Conservation (phyloP, 306 rosid genomes). For the Medicago arabica region DNA sequence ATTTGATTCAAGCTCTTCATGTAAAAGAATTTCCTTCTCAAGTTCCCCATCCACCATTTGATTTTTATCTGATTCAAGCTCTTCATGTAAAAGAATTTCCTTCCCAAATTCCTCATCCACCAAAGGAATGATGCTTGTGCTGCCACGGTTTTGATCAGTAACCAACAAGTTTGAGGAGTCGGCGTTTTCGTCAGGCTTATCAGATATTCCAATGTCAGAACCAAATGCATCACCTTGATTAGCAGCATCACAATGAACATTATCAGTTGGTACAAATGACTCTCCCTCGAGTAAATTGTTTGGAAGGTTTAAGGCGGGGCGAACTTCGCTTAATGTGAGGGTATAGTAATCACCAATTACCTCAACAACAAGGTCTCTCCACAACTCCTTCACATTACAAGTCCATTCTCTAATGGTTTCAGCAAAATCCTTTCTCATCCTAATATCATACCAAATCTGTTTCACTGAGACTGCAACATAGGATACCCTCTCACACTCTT, state of each 20-base stretch:
- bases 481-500: conserved; percentile 56
- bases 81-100: conserved; percentile 36
- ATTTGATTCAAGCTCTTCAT: conserved; percentile 21
- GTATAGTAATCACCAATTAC: conserved; percentile 56
- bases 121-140: conserved; percentile 1
- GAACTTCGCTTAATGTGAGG: conserved; percentile 51
- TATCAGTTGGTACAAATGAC: conserved; percentile 38
- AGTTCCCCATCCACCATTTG: conserved; percentile 20
- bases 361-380: conserved; percentile 65
- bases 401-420: conserved; percentile 72
- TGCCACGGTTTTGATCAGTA: conserved; percentile 27
- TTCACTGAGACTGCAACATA: conserved; percentile 62
- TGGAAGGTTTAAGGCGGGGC: conserved; percentile 43
- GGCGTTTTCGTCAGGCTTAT: conserved; percentile 24
- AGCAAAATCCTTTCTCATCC: conserved; percentile 52
- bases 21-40: conserved; percentile 37
- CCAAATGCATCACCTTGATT: conserved; percentile 12
- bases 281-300: conserved; percentile 43
- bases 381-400: conserved; percentile 57
- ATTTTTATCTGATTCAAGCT: neutral
- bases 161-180: conserved; percentile 21
- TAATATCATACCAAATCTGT: conserved; percentile 88
- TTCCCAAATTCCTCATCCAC: conserved; percentile 34
- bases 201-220: conserved; percentile 21
- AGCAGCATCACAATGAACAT: conserved; percentile 31